Evolutionary conservation across 2,329 filamentous ascomycete species (phyloP).

Genomic region (Colletotrichum phormii): DNA sequence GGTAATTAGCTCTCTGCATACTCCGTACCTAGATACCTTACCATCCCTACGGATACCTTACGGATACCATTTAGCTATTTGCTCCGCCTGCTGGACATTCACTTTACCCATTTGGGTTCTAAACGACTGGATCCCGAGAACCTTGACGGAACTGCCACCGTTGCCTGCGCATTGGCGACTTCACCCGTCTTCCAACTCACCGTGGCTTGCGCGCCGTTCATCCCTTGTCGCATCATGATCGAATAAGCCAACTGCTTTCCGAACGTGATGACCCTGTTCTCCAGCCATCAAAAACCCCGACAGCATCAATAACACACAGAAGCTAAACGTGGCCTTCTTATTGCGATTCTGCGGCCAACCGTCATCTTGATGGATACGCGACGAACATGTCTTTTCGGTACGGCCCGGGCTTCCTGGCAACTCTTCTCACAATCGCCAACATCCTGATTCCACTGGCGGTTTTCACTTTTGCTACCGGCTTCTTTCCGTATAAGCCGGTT

Average conservation of each 20-base stretch:
- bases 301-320: not conserved
- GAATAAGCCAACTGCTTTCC: constrained; percentile 5
- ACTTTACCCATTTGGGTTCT: constrained; percentile 24
- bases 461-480: constrained; percentile 84
- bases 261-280: constrained; percentile 2
- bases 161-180: constrained; percentile 6
- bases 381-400: constrained; percentile 28
- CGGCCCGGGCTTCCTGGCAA: constrained; percentile 16
- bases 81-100: constrained; percentile 4
- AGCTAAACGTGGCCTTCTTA: not conserved
- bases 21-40: not conserved
- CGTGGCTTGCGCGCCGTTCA: not conserved
- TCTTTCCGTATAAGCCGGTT: constrained; percentile 98
- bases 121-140: constrained; percentile 5
- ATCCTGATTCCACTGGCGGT: constrained; percentile 81
- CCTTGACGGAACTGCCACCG: constrained; percentile 18
- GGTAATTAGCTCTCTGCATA: not conserved
- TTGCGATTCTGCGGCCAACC: not conserved
- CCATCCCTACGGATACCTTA: not conserved
- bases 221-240: constrained; percentile 17
- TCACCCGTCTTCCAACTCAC: not conserved
- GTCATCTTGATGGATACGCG: constrained; percentile 35
- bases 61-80: not conserved
- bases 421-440: constrained; percentile 75
- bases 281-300: not conserved